Evolutionary conservation across 441 rosid genomes (phyloP).

Genomic region (Erodium trifolium): DNA sequence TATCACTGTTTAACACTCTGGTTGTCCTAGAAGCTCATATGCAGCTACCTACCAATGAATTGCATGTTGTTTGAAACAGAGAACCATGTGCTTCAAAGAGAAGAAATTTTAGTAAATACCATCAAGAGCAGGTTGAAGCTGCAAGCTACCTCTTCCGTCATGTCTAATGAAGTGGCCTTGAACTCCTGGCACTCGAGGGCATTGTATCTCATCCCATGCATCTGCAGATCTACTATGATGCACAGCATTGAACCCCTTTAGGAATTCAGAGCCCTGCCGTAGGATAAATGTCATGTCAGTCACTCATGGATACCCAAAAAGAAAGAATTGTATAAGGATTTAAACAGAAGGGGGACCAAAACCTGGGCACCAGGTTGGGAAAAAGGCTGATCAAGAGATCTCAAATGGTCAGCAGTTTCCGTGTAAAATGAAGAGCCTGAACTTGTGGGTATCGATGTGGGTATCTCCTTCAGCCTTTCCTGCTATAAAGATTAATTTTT

Average conservation of each 20-base stretch:
- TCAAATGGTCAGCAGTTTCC: conserved; percentile 36
- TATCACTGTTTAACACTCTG: background rate
- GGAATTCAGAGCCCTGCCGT: conserved; percentile 73
- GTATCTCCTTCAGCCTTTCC: conserved; percentile 83
- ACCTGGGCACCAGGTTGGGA: no score
- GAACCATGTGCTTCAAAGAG: background rate
- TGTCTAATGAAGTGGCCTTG: conserved; percentile 28
- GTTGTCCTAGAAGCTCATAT: background rate
- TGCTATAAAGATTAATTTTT: conserved; percentile 21
- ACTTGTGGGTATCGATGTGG: conserved; percentile 38
- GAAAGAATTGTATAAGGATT: no score
- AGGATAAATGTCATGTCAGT: no score
- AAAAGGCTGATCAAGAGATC: conserved; percentile 50
- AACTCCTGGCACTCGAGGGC: conserved; percentile 12
- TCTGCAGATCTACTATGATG: conserved; percentile 57
- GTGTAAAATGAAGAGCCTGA: conserved; percentile 42
- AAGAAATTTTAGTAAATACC: conserved; percentile 31
- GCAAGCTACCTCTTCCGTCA: conserved; percentile 26
- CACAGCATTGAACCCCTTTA: conserved; percentile 49
- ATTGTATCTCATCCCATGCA: conserved; percentile 82
- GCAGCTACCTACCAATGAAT: background rate
- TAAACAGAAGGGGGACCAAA: no score
- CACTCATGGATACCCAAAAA: no score
- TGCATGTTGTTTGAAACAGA: background rate
- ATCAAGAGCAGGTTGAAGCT: conserved; percentile 48